Conservation (phyloP, 495 filamentous ascomycete species). For the Corynascus novoguineensis region DNA sequence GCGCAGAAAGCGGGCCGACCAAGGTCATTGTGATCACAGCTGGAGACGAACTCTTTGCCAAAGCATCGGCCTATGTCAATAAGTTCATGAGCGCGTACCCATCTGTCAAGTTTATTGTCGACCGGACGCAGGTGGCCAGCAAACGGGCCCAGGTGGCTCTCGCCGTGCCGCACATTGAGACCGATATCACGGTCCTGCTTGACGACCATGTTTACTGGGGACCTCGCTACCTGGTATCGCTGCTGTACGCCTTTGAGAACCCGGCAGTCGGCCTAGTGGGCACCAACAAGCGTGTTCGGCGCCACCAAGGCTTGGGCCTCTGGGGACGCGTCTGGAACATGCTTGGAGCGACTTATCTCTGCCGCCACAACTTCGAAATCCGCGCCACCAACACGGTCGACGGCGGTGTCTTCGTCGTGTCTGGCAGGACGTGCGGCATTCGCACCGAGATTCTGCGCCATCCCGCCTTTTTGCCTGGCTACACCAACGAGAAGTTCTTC, state of each 20-base stretch:
- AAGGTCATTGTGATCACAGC: constrained; percentile 38
- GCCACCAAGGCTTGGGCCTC: constrained; percentile 25
- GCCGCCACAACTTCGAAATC: constrained; percentile 55
- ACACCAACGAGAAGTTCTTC: constrained; percentile 53
- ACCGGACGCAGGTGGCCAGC: constrained; percentile 29
- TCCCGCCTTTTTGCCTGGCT: constrained; percentile 44
- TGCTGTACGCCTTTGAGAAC: constrained; percentile 51
- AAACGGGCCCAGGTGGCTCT: constrained; percentile 48
- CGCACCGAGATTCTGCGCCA: constrained; percentile 45
- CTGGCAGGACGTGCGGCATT: constrained; percentile 47
- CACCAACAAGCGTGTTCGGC: constrained; percentile 45
- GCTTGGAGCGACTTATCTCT: constrained; percentile 49
- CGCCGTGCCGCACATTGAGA: constrained; percentile 39
- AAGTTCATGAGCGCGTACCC: constrained; percentile 12
- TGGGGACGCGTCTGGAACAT: constrained; percentile 45
- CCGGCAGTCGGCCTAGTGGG: constrained; percentile 47
- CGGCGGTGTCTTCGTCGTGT: constrained; percentile 53
- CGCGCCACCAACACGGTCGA: constrained; percentile 49
- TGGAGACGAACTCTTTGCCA: constrained; percentile 18
- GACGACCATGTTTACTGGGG: constrained; percentile 56
- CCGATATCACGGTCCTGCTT: constrained; percentile 43
- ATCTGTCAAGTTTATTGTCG: constrained; percentile 18
- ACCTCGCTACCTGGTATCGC: constrained; percentile 33
- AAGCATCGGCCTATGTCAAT: constrained; percentile 12
- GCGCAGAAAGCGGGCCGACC: constrained; percentile 29